Evolutionary conservation across 805 yeast genomes (phyloP), one percentile per base, ranked within the genome.

Genomic region (Saturnispora dispora): DNA sequence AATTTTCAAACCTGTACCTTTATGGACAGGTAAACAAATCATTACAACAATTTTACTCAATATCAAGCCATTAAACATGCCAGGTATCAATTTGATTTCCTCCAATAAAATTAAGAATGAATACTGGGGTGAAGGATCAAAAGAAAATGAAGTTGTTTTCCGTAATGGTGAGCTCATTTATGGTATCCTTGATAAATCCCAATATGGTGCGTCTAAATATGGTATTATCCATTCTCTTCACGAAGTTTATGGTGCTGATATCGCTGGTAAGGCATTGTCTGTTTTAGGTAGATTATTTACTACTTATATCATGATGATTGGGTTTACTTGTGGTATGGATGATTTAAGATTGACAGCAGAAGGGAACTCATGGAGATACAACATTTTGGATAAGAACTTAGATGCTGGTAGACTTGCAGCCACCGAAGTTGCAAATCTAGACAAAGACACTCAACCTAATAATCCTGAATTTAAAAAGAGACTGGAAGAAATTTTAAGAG

Each of bases 311-410:
- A 90, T 85, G 79, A 77, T 81, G 72, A 85, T 88, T 52, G 98
- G 96, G 1, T 87, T 93, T 65, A 93, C 99, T 7, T 93, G 99
- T 82, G 99, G 99, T 78, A 95, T 93, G 99, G 99, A 93, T 67
- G 99, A 93, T 73, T 76, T 93, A 68, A 81, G 96, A 66, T 77
- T 95, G 59, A 93, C 98, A 22, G 79, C 69, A 3, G 96, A 88
- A 60, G 99, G 99, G 65, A 90, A 95, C 67, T 63, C 75, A 54
- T 83, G 95, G 91, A 82, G 99, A 75, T 71, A 72, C 13, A 95
- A 88, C 54, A 86, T 93, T 55, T 76, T 95, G 66, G 72, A 79
- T 58, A 82, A 82, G 53, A 82, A 95, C 25, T 78, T 77, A 48
- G 95, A 85, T 61, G 83, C 82, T 52, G 99, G 99, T 63, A 78